These are phyloP conservation scores for Penicillium thymicola DNA, from an alignment of 2,329 filamentous ascomycete genomes.

Conservation along the genomic window DNA sequence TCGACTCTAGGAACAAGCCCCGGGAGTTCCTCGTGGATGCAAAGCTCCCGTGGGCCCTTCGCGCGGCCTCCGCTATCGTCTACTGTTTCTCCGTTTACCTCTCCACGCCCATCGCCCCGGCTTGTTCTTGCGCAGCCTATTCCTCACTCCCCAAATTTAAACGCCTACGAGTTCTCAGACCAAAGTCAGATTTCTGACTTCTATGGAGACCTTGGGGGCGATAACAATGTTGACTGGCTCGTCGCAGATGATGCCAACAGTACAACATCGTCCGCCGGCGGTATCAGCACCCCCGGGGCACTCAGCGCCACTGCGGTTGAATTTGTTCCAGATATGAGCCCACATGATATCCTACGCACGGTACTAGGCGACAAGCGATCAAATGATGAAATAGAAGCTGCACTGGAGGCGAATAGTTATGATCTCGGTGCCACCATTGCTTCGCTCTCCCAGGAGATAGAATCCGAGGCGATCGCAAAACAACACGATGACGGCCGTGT, in stretches of 20 bases:
- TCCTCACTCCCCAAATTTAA: slow-evolving; percentile 88
- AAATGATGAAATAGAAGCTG: slow-evolving; percentile 92
- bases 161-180: slow-evolving; percentile 93
- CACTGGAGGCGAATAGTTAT: slow-evolving; percentile 83
- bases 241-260: slow-evolving; percentile 81
- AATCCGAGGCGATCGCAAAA: slow-evolving; percentile 48
- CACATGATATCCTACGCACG: slow-evolving; percentile 94
- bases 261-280: slow-evolving; percentile 74
- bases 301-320: slow-evolving; percentile 82
- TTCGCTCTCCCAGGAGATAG: slow-evolving; percentile 75
- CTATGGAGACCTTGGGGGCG: slow-evolving; percentile 85
- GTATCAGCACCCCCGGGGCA: slow-evolving; percentile 62
- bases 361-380: slow-evolving; percentile 85
- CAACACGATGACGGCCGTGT: slow-evolving; percentile 61
- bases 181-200: slow-evolving; percentile 76
- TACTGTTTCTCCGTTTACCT: slow-evolving; percentile 85
- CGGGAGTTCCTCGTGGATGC: slow-evolving; percentile 78
- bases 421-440: slow-evolving; percentile 90
- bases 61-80: slow-evolving; percentile 71
- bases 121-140: slow-evolving; percentile 90
- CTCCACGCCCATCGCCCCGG: slow-evolving; percentile 86
- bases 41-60: slow-evolving; percentile 68
- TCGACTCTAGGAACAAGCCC: slow-evolving; percentile 72
- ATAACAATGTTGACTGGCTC: slow-evolving; percentile 90
- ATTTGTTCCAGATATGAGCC: slow-evolving; percentile 86